phyloP scores from a whole-genome alignment of 2,329 filamentous ascomycete genomes.

The Colletotrichum cordylinicola region DNA sequence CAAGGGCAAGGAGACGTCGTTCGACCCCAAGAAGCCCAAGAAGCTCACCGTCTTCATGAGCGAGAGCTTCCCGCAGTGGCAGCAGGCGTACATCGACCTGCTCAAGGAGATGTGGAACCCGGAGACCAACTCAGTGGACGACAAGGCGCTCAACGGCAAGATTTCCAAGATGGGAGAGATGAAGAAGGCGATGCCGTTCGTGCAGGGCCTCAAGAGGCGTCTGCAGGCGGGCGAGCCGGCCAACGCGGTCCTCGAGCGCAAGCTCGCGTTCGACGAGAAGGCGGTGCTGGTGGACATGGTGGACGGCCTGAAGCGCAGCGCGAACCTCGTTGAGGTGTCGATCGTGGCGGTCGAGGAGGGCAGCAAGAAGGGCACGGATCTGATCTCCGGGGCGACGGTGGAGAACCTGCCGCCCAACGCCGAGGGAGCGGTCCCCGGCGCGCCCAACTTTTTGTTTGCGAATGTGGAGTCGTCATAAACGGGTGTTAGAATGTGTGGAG shows the following conservation, averaged over 20 bases:
- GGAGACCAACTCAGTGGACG: conserved; percentile 67
- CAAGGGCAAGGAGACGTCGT: conserved; percentile 86
- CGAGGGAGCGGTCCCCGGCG: conserved; percentile 80
- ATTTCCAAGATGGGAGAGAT: conserved; percentile 86
- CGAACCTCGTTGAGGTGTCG: conserved; percentile 72
- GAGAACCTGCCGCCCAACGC: conserved; percentile 66
- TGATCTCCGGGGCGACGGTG: conserved; percentile 60
- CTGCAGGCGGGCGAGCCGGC: conserved; percentile 74
- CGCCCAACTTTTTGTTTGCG: conserved; percentile 84
- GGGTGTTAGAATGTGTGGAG: neutral
- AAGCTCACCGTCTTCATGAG: conserved; percentile 87
- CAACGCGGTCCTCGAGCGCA: conserved; percentile 77
- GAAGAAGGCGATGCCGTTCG: conserved; percentile 98
- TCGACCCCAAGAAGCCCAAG: conserved; percentile 92
- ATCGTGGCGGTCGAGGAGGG: conserved; percentile 76
- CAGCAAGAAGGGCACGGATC: conserved; percentile 65
- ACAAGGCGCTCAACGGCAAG: conserved; percentile 79
- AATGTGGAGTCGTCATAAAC: conserved; percentile 64
- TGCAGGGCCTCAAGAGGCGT: conserved; percentile 85
- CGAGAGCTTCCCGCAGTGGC: conserved; percentile 85
- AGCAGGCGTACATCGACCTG: conserved; percentile 86
- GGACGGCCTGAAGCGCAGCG: conserved; percentile 77
- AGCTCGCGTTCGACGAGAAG: conserved; percentile 86
- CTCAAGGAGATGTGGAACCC: conserved; percentile 74
- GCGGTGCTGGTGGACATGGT: conserved; percentile 80